Evolutionary conservation across 208 protist genomes (phyloP).

Genomic region (Herpetomonas samuelpessoai): DNA sequence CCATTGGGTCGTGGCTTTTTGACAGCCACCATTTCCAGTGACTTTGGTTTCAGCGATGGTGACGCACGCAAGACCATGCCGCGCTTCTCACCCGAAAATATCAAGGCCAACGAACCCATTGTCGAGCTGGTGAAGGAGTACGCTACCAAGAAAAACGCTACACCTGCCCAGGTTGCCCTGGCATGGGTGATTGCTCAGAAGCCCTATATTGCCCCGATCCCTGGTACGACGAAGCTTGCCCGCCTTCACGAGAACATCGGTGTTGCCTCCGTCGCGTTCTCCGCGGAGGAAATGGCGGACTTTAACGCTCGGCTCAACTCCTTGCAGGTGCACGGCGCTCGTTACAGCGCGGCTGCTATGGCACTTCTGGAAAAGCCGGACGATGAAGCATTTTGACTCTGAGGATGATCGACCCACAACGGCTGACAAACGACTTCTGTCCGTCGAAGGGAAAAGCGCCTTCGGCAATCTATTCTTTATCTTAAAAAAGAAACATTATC

Average conservation of each 20-base stretch:
- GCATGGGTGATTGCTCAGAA: conserved; percentile 27
- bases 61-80: conserved; percentile 21
- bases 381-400: not conserved
- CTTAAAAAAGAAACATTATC: no score
- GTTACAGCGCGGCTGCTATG: conserved; percentile 8
- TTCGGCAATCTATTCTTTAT: no score
- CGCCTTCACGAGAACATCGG: conserved; percentile 26
- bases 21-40: conserved; percentile 18
- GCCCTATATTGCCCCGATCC: conserved; percentile 32
- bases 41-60: conserved; percentile 2
- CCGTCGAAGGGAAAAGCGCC: no score
- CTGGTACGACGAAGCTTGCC: conserved; percentile 22
- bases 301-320: conserved; percentile 13
- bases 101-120: conserved; percentile 7
- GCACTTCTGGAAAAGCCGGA: conserved; percentile 8
- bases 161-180: conserved; percentile 25
- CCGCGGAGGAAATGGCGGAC: conserved; percentile 16
- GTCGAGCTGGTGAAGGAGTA: conserved; percentile 14
- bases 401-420: no score
- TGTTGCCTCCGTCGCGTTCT: conserved; percentile 9
- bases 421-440: no score
- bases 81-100: conserved; percentile 11
- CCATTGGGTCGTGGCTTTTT: conserved; percentile 27
- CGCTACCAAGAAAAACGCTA: conserved; percentile 15
- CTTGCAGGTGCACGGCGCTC: conserved; percentile 14